A percentile compares a stretch with the other conserved stretches of the same genome.
These are phyloP conservation scores for Trichomonas tenax DNA, from an alignment of 208 protist genomes.

Conservation along the genomic window DNA sequence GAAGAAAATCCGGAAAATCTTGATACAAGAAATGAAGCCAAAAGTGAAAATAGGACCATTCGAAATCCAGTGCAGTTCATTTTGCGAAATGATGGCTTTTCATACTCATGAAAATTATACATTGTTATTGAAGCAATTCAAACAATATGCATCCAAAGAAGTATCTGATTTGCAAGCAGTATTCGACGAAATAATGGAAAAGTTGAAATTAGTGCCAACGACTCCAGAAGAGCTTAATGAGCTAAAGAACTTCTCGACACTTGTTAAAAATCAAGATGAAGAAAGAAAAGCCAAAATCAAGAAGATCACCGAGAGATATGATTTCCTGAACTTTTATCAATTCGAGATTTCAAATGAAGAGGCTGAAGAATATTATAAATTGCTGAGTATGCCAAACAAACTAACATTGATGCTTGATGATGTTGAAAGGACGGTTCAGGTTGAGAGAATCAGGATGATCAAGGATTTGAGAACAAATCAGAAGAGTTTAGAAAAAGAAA, in stretches of 20 bases:
- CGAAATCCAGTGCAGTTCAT: not conserved
- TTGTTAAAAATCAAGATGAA: not conserved
- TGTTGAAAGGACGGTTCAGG: not conserved
- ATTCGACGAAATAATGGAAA: not conserved
- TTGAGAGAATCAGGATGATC: not conserved
- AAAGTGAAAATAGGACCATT: not conserved
- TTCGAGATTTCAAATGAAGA: slow-evolving; percentile 11
- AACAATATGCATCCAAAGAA: not conserved
- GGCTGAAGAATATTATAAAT: not conserved
- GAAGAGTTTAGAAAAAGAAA: not conserved
- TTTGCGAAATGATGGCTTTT: not conserved
- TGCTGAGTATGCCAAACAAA: not conserved
- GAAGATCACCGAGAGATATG: not conserved
- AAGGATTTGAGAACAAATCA: not conserved
- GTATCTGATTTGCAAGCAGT: not conserved
- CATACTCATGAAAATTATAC: not conserved
- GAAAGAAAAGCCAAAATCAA: not conserved
- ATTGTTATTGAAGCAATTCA: not conserved
- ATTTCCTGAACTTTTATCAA: not conserved
- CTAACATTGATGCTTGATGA: not conserved
- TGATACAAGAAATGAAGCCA: not conserved
- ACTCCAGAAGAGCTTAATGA: not conserved
- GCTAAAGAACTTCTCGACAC: not conserved
- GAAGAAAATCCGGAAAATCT: not conserved
- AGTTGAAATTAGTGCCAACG: not conserved